Base-by-base conservation (phyloP, 176 grass and related monocot species). In the Tillandsia fasciculata region DNA sequence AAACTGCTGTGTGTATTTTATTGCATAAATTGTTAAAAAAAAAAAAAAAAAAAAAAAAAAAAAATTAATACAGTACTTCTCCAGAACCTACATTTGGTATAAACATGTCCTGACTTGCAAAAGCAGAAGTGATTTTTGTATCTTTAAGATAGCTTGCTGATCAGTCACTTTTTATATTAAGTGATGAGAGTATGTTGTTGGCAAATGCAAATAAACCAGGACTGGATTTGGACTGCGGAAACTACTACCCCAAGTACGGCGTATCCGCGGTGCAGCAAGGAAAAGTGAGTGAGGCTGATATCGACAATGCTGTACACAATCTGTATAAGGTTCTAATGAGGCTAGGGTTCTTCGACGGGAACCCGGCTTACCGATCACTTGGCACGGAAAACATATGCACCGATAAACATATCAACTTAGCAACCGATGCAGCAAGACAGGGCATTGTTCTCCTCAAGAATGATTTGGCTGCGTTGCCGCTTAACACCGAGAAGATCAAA, bases 361-460 rank as follows among this genome's bases (percentile, higher is more conserved):
- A 86, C 66, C 87, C 91, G 1, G 20, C 67, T n/a, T 5, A 26
- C 53, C 69, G 65, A 24, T 1, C 15, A n/a, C 80, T 96, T 11
- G 75, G 66, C 8, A 74, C 79, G 1, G 14, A 51, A 1, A 14
- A 96, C 15, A 74, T 96, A 8, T 91, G 91, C 69, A 63, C 85
- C 2, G 9, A 69, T 0, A 85, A 78, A 2, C 88, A 96, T 75
- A 81, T 80, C 67, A 49, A 15, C 23, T 68, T 96, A 2, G 91
- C 91, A 11, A 72, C 87, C 10, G 84, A 96, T 50, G 91, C 91
- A 1, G 87, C 87, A 10, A 57, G 72, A 20, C 79, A 96, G 66
- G 91, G 91, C 82, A 88, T 88, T 11, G 91, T 96, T 12, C 74
- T 96, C 8, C 78, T 96, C 65, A 88, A 96, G 83, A 91, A 96